Conservation (phyloP, 2,329 filamentous ascomycete genomes). For the Sporothrix sp. region DNA sequence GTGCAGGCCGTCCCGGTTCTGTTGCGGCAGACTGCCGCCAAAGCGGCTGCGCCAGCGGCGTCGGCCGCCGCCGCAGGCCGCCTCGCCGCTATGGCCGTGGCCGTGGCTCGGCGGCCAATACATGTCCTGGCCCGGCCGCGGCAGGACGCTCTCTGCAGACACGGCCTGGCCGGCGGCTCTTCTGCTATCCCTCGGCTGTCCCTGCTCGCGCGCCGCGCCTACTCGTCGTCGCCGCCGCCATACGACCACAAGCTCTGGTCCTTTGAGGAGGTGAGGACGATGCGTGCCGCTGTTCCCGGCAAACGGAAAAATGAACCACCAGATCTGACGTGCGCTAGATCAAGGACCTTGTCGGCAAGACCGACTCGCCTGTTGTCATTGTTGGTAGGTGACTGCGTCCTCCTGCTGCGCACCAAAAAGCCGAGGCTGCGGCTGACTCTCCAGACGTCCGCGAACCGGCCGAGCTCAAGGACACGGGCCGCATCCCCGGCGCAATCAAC, state of each 20-base stretch:
- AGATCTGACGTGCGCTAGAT: no score
- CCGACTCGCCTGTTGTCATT: slow-evolving; percentile 30
- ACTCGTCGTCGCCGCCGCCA: slow-evolving; percentile 20
- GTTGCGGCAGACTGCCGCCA: slow-evolving; percentile 3
- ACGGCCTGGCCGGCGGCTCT: background rate
- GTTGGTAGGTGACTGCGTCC: slow-evolving; percentile 31
- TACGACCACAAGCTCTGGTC: slow-evolving; percentile 34
- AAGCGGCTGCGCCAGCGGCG: background rate
- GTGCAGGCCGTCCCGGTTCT: slow-evolving; percentile 3
- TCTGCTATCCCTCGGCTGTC: background rate
- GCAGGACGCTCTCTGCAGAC: background rate
- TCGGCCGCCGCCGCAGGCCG: background rate
- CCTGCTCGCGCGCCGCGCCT: slow-evolving; percentile 17
- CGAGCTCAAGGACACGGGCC: slow-evolving; percentile 55
- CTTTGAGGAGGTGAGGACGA: slow-evolving; percentile 33
- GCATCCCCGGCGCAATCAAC: slow-evolving; percentile 73
- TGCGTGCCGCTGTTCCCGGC: no score
- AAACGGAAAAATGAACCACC: background rate
- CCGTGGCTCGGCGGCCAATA: background rate
- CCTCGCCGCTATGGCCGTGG: background rate
- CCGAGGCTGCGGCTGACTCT: no score
- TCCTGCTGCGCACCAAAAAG: background rate
- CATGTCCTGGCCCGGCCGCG: background rate
- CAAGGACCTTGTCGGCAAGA: slow-evolving; percentile 27
- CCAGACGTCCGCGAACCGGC: slow-evolving; percentile 62